Evolutionary conservation across 306 rosid species (phyloP).

Genomic region (Carpinus fangiana): DNA sequence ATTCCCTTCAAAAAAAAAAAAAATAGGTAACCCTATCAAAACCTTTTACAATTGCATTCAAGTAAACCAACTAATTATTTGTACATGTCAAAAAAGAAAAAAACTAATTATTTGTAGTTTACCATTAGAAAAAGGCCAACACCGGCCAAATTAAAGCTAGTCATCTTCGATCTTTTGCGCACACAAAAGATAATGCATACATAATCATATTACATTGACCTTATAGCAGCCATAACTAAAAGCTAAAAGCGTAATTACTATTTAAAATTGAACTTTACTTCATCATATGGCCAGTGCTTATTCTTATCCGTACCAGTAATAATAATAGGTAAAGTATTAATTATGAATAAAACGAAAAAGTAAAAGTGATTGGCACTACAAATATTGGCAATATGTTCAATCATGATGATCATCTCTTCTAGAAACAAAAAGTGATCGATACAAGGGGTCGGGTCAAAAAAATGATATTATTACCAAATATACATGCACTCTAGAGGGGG

Average conservation of each 20-base stretch:
- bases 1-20: too few relatives aligned
- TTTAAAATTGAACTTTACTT: not conserved
- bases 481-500: not conserved
- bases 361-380: not conserved
- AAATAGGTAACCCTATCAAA: too few relatives aligned
- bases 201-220: not conserved
- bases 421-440: not conserved
- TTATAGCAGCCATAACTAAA: not conserved
- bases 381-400: not conserved
- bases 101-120: too few relatives aligned
- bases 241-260: not conserved
- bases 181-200: not conserved
- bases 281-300: not conserved
- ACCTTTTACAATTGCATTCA: too few relatives aligned
- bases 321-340: not conserved
- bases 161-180: not conserved
- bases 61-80: too few relatives aligned
- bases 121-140: too few relatives aligned
- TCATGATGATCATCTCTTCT: not conserved
- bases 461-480: not conserved
- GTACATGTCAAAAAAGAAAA: too few relatives aligned
- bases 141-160: too few relatives aligned
- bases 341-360: not conserved
- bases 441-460: not conserved
- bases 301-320: not conserved